phyloP scores from a whole-genome alignment of 2,329 filamentous ascomycete genomes.

The Aspergillus vadensis region DNA sequence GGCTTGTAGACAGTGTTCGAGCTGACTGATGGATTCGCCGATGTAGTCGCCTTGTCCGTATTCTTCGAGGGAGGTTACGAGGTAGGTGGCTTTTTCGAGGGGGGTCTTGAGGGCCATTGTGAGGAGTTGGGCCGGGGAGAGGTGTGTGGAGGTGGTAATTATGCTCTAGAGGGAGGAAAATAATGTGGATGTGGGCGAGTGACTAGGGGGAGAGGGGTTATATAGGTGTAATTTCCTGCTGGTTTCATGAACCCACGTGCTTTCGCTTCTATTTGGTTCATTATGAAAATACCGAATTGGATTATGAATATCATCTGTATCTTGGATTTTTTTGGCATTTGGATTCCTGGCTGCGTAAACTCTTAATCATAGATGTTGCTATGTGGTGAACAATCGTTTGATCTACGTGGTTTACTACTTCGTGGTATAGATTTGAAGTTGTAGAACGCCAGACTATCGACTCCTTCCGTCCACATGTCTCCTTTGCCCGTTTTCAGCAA shows the following conservation, averaged over 20 bases:
- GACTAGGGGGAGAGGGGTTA: neutral
- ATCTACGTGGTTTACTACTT: too few relatives aligned
- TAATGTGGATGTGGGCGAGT: neutral
- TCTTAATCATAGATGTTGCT: too few relatives aligned
- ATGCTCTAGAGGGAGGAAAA: neutral
- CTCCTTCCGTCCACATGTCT: neutral
- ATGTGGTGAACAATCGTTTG: too few relatives aligned
- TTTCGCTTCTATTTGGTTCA: neutral
- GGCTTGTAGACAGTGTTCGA: conserved; percentile 38
- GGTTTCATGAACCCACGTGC: neutral
- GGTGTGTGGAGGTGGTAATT: neutral
- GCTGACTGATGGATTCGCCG: conserved; percentile 38
- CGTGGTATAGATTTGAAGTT: too few relatives aligned
- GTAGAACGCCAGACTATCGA: neutral
- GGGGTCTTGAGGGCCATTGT: conserved; percentile 18
- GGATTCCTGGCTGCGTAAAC: too few relatives aligned
- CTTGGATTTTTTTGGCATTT: too few relatives aligned
- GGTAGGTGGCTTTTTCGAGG: conserved; percentile 20
- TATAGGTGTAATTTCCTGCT: neutral
- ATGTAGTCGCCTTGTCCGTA: conserved; percentile 40
- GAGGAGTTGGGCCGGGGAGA: neutral
- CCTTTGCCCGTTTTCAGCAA: neutral
- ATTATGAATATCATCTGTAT: too few relatives aligned
- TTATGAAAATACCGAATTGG: too few relatives aligned
- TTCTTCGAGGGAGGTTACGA: conserved; percentile 30